Conservation (phyloP, 2,329 filamentous ascomycete genomes). For the Beauveria australis region DNA sequence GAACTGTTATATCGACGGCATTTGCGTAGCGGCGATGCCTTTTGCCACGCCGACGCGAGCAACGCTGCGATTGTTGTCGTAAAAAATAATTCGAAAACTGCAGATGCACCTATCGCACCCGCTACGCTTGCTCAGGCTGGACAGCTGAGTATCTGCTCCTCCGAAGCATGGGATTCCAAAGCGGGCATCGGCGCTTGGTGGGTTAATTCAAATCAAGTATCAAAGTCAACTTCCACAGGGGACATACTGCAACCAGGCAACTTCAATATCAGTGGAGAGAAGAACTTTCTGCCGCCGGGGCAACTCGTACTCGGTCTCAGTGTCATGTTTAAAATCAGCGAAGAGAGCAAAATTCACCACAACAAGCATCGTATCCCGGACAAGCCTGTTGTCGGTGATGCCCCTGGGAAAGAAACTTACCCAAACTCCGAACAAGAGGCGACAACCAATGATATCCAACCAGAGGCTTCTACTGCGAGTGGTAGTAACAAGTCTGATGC, state of each 20-base stretch:
- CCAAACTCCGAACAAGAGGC: neutral
- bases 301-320: slow-evolving; percentile 83
- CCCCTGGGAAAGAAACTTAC: slow-evolving; percentile 12
- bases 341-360: slow-evolving; percentile 76
- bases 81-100: slow-evolving; percentile 72
- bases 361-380: slow-evolving; percentile 52
- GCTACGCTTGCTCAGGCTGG: slow-evolving; percentile 88
- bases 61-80: slow-evolving; percentile 81
- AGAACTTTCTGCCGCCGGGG: slow-evolving; percentile 83
- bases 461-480: neutral
- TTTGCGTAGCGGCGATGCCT: slow-evolving; percentile 81
- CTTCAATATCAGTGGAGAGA: slow-evolving; percentile 77
- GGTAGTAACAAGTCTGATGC: neutral
- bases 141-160: slow-evolving; percentile 73
- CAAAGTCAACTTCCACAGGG: slow-evolving; percentile 71
- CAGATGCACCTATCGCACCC: slow-evolving; percentile 82
- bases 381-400: slow-evolving; percentile 14
- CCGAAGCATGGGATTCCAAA: slow-evolving; percentile 91
- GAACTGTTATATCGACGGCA: slow-evolving; percentile 87
- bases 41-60: slow-evolving; percentile 81
- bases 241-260: slow-evolving; percentile 71
- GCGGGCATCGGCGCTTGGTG: slow-evolving; percentile 94
- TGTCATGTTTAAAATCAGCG: slow-evolving; percentile 79
- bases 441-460: neutral
- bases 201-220: slow-evolving; percentile 84